Conservation (phyloP, 2,329 filamentous ascomycete genomes). For the Amauroascus verrucosus region DNA sequence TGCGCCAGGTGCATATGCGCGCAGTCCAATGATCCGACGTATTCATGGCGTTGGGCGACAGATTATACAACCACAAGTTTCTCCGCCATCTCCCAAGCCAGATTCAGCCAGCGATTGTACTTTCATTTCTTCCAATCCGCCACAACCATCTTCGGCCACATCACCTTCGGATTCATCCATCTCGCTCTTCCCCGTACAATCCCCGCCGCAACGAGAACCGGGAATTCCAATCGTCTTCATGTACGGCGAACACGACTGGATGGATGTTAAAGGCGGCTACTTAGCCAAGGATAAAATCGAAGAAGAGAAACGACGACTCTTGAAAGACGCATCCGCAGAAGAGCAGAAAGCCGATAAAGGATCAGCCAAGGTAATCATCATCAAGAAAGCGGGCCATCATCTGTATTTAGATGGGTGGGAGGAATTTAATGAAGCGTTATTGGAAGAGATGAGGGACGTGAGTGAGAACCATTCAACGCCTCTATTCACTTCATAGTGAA, state of each 20-base stretch:
- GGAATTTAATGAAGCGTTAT: conserved; percentile 57
- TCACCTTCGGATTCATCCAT: neutral
- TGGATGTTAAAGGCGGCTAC: conserved; percentile 81
- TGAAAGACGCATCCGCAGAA: conserved; percentile 45
- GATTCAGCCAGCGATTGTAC: conserved; percentile 12
- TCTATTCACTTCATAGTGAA: neutral
- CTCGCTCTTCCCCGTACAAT: neutral
- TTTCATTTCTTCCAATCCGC: conserved; percentile 14
- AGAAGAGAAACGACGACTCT: conserved; percentile 49
- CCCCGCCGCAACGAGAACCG: conserved; percentile 39
- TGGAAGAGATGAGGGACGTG: conserved; percentile 57
- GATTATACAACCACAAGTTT: conserved; percentile 25
- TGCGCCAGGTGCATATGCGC: conserved; percentile 84
- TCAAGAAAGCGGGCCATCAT: conserved; percentile 62
- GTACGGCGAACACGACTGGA: conserved; percentile 98
- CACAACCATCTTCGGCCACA: conserved; percentile 15
- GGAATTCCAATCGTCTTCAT: conserved; percentile 81
- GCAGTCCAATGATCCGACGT: conserved; percentile 73
- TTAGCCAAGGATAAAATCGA: conserved; percentile 72
- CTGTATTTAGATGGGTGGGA: conserved; percentile 61
- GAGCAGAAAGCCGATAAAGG: conserved; percentile 64
- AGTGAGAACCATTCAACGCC: conserved; percentile 25
- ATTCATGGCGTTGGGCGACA: conserved; percentile 84
- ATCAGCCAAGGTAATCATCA: conserved; percentile 68
- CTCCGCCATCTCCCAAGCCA: conserved; percentile 10